These are phyloP conservation scores for Cercospora brassicicola DNA, from an alignment of 2,329 filamentous ascomycete species.

Conservation along the genomic window DNA sequence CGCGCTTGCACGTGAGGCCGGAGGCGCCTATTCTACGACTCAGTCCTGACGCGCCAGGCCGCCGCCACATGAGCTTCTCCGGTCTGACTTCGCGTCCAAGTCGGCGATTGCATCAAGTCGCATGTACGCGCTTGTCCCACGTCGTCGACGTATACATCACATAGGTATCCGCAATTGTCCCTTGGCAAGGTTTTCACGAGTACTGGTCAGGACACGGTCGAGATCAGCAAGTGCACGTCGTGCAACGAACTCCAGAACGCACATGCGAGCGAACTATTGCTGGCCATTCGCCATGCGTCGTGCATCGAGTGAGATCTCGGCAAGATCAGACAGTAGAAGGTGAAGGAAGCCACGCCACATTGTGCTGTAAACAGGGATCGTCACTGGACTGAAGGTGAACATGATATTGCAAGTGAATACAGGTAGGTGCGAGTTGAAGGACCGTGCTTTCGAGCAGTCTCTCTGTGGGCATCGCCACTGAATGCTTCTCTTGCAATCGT, in stretches of 20 bases:
- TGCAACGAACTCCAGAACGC: background rate
- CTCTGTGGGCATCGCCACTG: background rate
- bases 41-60: background rate
- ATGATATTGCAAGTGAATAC: background rate
- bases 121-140: slow-evolving; percentile 4
- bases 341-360: background rate
- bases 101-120: slow-evolving; percentile 1
- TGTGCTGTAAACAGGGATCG: background rate
- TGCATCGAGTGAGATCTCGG: background rate
- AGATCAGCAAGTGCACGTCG: background rate
- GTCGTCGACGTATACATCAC: background rate
- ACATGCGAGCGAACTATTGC: background rate
- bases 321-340: background rate
- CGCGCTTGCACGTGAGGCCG: slow-evolving; percentile 1
- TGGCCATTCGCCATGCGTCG: background rate
- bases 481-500: background rate
- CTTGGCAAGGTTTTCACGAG: background rate
- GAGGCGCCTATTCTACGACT: background rate
- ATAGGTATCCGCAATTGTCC: background rate
- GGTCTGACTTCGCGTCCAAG: background rate
- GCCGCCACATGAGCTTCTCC: background rate
- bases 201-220: background rate
- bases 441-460: background rate
- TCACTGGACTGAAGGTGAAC: background rate
- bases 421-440: background rate